phyloP scores from a whole-genome alignment of 768 basidiomycete genomes.

The Pholiota microspora region DNA sequence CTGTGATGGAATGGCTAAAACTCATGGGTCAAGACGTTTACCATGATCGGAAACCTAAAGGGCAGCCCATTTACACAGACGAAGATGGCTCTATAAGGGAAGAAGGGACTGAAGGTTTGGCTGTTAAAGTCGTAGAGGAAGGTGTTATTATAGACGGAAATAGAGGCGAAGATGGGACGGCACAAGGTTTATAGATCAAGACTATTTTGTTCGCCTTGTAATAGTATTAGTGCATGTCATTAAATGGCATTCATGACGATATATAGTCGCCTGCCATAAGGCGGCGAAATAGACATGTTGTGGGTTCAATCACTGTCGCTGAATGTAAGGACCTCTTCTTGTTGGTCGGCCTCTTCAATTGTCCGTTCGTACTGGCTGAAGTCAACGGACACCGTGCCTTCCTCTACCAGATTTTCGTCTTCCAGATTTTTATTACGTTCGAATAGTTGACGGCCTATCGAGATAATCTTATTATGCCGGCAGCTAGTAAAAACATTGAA shows the following conservation, averaged over 20 bases:
- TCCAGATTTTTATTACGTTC: conserved; percentile 78
- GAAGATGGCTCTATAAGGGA: conserved; percentile 63
- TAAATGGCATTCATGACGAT: conserved; percentile 4
- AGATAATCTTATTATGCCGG: conserved; percentile 1
- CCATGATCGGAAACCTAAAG: conserved; percentile 27
- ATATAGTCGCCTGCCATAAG: background rate
- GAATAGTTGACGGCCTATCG: conserved; percentile 88
- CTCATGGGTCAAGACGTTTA: conserved; percentile 54
- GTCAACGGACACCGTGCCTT: conserved; percentile 85
- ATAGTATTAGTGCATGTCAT: background rate
- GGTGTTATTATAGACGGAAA: conserved; percentile 53
- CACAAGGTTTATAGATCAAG: conserved; percentile 55
- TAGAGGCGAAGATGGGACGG: conserved; percentile 49
- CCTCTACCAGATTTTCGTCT: conserved; percentile 81
- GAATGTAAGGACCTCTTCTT: conserved; percentile 70
- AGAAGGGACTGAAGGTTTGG: conserved; percentile 51
- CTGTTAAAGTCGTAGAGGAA: conserved; percentile 56
- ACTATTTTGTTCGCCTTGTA: conserved; percentile 5
- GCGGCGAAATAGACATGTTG: background rate
- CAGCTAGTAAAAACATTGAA: background rate
- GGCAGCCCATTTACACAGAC: conserved; percentile 37
- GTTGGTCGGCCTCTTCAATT: conserved; percentile 52
- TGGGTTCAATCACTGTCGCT: conserved; percentile 81
- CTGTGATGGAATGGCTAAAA: conserved; percentile 71
- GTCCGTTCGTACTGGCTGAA: conserved; percentile 84